Conservation (phyloP, 228 moss, liverwort and hornwort species). For the Sphagnum magellanicum region DNA sequence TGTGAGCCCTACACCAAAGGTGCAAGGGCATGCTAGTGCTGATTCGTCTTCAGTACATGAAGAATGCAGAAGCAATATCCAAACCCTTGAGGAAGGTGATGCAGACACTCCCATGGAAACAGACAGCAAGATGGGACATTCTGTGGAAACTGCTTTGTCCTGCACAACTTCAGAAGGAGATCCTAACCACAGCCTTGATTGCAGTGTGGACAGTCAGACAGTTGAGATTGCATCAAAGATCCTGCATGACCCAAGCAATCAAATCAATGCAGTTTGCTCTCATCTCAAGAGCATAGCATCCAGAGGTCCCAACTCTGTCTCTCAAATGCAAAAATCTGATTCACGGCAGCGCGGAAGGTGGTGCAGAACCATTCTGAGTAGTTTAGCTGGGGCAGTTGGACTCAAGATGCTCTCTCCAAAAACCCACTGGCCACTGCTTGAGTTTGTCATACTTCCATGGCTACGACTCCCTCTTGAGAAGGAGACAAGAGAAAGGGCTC, state of each 20-base stretch:
- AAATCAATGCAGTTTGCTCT: constrained; percentile 5
- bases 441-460: constrained; percentile 22
- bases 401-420: constrained; percentile 24
- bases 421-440: constrained; percentile 26
- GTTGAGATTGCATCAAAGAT: constrained; percentile 5
- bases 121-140: constrained; percentile 5
- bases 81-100: constrained; percentile 3
- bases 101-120: neutral
- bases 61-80: constrained; percentile 21
- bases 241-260: constrained; percentile 11
- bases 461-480: constrained; percentile 12
- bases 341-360: constrained; percentile 20
- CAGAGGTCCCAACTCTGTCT: constrained; percentile 11
- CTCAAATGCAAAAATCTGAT: constrained; percentile 9
- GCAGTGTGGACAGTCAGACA: constrained; percentile 12
- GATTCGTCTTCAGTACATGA: constrained; percentile 19
- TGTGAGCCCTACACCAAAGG: constrained; percentile 15
- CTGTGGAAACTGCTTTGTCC: constrained; percentile 5
- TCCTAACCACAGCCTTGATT: constrained; percentile 14
- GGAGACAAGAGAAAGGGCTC: constrained; percentile 4
- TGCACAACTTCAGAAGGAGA: constrained; percentile 29
- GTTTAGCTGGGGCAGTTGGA: constrained; percentile 31
- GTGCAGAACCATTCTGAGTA: constrained; percentile 19
- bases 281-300: constrained; percentile 5
- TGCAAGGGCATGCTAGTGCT: constrained; percentile 18